Evolutionary conservation across 352 stramenopile species (phyloP), one percentile per base, ranked within the genome.

Genomic region (Aphanomyces stellatus): DNA sequence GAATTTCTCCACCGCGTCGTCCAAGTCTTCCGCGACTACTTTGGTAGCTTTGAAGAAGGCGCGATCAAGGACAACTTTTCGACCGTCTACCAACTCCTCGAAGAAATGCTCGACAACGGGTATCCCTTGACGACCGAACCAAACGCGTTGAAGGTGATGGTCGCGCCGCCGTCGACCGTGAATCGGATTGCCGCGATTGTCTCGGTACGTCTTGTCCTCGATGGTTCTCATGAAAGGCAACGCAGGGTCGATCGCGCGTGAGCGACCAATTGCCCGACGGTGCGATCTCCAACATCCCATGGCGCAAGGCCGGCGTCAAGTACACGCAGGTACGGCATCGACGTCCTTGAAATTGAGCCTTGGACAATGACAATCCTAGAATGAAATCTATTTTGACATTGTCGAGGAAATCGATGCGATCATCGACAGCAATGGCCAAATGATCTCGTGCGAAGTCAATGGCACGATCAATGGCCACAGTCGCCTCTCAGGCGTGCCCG

Each of bases 361-460:
- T 40, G 15, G 10, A 37, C 51, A 33, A 10, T 59, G 7, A 22
- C 33, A 13, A 37, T 59, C 7, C 22, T 79, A 92, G 70, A 99
- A 99, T 81, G 96, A 99, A 80, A 98, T 99, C 55, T 99, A 99
- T 76, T 95, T 99, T 66, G 96, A 99, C 74, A 98, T 99, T 73
- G 82, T 99, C 0, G 97, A 99, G 79, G 95, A 98, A 74, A 90
- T 99, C 31, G 95, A 99, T 78, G 91, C 92, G n/a, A 98, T 99
- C 75, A 74, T 99, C 24, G 90, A 96, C 72, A 76, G 81, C 30
- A 93, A 88, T 43, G 91, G 91, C 10, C 79, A 82, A 43, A 91
- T 98, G 62, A 87, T 98, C 59, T 96, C 89, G 51, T 96, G 82
- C 34, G 94, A 99, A 78, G 95, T 99, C 35, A 97, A 87, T 37